phyloP scores from a whole-genome alignment of 176 grass and related monocot genomes.

The Paspalum notatum region DNA sequence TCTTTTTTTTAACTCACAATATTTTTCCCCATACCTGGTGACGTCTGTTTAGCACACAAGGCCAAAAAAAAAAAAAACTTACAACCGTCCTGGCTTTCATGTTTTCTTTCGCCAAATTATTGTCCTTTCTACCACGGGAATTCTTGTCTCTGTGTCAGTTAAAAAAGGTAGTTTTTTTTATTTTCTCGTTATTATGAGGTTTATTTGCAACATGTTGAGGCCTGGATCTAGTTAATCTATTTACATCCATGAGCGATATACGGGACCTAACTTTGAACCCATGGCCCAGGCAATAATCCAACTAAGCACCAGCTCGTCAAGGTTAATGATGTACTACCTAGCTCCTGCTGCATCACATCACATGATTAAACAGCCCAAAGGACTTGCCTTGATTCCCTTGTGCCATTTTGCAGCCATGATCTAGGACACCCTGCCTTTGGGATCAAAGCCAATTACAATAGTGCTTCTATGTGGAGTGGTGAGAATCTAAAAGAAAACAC shows the following conservation, averaged over 20 bases:
- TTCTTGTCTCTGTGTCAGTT: too few species aligned
- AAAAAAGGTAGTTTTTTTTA: not conserved
- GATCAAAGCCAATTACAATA: not conserved
- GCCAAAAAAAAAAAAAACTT: not conserved
- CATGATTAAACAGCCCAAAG: constrained; percentile 3
- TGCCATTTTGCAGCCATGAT: constrained; percentile 17
- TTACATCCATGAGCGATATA: constrained; percentile 20
- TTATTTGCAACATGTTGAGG: not conserved
- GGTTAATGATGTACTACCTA: constrained; percentile 8
- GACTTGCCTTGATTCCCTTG: not conserved
- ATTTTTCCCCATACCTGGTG: not conserved
- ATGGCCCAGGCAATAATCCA: not conserved
- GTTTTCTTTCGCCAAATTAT: not conserved
- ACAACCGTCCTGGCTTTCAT: not conserved
- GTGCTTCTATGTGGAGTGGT: too few species aligned
- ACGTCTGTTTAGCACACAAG: not conserved
- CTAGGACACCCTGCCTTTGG: not conserved
- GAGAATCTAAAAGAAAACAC: not conserved
- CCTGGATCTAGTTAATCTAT: not conserved
- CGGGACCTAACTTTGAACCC: constrained; percentile 9
- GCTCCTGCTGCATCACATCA: not conserved
- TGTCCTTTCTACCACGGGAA: not conserved
- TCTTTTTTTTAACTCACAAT: not conserved
- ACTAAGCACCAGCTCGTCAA: constrained; percentile 2
- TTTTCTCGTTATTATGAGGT: not conserved